Evolutionary conservation across 1,284 basidiomycete genomes (phyloP).

Genomic region (Ganoderma resinaceum): DNA sequence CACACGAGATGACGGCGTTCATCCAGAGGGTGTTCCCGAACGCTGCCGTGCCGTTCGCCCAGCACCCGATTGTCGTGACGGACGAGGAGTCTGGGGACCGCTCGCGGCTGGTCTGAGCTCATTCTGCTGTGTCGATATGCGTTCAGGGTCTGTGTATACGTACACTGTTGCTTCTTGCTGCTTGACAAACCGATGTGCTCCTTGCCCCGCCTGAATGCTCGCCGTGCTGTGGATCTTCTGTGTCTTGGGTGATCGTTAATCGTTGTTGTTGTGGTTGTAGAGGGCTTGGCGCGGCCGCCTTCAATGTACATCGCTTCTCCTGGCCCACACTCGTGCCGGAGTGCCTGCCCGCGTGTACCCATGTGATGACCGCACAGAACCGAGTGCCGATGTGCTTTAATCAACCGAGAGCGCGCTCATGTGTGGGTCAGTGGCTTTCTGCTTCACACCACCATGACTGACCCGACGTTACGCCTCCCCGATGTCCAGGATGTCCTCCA

Average conservation of each 20-base stretch:
- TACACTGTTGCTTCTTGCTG: too few relatives aligned
- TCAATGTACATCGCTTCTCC: too few relatives aligned
- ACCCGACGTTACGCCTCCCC: not conserved
- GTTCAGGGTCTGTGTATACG: too few relatives aligned
- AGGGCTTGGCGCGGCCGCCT: too few relatives aligned
- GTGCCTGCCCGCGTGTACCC: not conserved
- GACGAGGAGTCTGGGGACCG: constrained; percentile 8
- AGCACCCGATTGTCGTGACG: constrained; percentile 4
- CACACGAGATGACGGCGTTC: constrained; percentile 3
- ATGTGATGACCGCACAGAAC: not conserved
- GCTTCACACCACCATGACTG: not conserved
- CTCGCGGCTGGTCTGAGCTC: not conserved
- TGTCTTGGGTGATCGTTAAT: too few relatives aligned
- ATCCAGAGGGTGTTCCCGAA: constrained; percentile 5
- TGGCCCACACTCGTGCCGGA: too few relatives aligned
- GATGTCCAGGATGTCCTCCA: not conserved
- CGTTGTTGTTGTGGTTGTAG: too few relatives aligned
- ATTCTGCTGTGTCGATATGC: not conserved
- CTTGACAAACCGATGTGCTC: too few relatives aligned
- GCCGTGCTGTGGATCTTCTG: too few relatives aligned
- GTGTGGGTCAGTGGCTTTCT: not conserved
- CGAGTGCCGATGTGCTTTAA: not conserved
- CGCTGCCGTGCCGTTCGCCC: not conserved
- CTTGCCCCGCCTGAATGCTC: too few relatives aligned
- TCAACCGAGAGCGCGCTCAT: not conserved